Conservation (phyloP, 805 yeast species). For the Limtongozyma cylindracea region DNA sequence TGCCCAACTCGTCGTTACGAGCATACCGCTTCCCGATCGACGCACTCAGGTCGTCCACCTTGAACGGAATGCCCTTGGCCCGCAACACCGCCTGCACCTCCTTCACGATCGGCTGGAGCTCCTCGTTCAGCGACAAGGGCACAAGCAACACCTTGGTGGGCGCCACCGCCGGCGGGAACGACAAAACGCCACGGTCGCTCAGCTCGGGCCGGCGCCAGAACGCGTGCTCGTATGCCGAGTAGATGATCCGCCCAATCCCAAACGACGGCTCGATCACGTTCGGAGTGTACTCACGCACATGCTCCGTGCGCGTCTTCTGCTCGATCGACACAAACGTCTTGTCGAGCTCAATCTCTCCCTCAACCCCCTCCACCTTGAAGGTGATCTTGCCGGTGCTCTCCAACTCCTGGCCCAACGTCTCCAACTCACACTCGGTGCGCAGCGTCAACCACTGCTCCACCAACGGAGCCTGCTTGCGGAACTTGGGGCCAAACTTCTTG, state of each 20-base stretch:
- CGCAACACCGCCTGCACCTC: constrained; percentile 50
- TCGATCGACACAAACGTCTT: constrained; percentile 47
- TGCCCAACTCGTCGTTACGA: constrained; percentile 95
- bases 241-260: constrained; percentile 94
- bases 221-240: constrained; percentile 78
- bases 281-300: constrained; percentile 86
- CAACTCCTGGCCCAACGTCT: constrained; percentile 48
- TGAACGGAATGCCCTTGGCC: constrained; percentile 69
- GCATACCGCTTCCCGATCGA: constrained; percentile 96
- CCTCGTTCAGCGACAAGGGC: constrained; percentile 72
- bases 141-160: constrained; percentile 94
- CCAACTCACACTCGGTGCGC: constrained; percentile 71
- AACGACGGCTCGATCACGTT: constrained; percentile 97
- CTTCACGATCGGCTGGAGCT: constrained; percentile 50
- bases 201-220: constrained; percentile 90
- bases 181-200: constrained; percentile 62
- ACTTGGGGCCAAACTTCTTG: constrained; percentile 93
- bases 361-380: constrained; percentile 40
- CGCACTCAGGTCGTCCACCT: constrained; percentile 91
- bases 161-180: constrained; percentile 88
- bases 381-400: constrained; percentile 31
- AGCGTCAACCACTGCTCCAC: constrained; percentile 60
- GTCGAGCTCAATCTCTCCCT: constrained; percentile 36
- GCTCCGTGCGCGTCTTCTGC: constrained; percentile 61
- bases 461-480: constrained; percentile 88